Evolutionary conservation across 768 basidiomycete genomes (phyloP).

Genomic region (Lactifluus pinguis): DNA sequence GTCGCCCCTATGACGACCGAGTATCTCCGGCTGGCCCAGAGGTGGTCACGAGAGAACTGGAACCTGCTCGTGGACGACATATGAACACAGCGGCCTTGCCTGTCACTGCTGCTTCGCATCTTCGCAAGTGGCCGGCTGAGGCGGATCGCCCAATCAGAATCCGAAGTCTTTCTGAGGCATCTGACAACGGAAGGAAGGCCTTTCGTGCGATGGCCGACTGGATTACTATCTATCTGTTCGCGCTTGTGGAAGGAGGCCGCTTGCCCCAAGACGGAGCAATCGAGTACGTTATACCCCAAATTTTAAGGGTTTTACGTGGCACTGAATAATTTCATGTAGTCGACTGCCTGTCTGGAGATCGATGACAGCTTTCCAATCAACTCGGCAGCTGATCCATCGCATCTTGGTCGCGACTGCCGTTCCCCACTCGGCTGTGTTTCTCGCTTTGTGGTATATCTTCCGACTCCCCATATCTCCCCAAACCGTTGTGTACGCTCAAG

Average conservation of each 20-base stretch:
- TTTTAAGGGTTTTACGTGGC: not conserved
- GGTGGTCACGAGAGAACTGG: conserved; percentile 3
- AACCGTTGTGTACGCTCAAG: conserved; percentile 12
- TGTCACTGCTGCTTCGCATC: conserved; percentile 1
- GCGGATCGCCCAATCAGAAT: conserved; percentile 13
- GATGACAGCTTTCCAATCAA: conserved; percentile 16
- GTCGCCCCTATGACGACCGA: conserved; percentile 6
- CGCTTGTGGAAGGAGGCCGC: conserved; percentile 13
- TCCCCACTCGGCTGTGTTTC: conserved; percentile 15
- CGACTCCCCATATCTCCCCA: conserved; percentile 20
- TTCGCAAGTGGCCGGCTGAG: conserved; percentile 5
- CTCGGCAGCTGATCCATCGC: conserved; percentile 14
- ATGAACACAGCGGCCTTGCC: not conserved
- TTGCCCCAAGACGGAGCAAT: conserved; percentile 14
- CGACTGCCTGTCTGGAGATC: conserved; percentile 15
- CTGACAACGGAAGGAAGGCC: conserved; percentile 13
- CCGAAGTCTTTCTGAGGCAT: conserved; percentile 12
- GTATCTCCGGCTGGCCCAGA: not conserved
- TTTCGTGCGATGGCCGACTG: conserved; percentile 14
- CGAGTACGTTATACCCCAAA: conserved; percentile 10
- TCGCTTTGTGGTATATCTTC: conserved; percentile 27
- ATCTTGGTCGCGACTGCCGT: conserved; percentile 14
- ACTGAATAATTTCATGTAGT: not conserved
- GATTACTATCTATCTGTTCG: conserved; percentile 17
- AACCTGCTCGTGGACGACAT: conserved; percentile 2